Percentiles rank a stretch among this genome's conserved stretches.
These are phyloP conservation scores for Podila minutissima DNA, from an alignment of 192 early-diverging fungal species.

Conservation along the genomic window DNA sequence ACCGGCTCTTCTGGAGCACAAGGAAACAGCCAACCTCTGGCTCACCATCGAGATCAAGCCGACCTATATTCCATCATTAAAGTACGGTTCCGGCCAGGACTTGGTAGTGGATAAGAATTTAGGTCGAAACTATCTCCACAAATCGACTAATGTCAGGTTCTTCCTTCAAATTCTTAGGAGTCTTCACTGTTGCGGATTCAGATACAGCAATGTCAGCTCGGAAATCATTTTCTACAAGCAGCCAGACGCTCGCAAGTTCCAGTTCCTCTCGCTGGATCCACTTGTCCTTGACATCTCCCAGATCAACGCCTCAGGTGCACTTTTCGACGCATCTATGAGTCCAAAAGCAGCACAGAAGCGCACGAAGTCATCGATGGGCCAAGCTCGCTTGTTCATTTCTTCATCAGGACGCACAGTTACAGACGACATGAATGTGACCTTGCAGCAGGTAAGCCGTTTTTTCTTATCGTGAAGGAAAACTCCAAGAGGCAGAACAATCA, in stretches of 20 bases:
- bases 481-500: constrained; percentile 1
- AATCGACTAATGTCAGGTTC: not conserved
- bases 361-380: constrained; percentile 32
- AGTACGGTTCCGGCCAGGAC: constrained; percentile 7
- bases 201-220: constrained; percentile 51
- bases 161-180: constrained; percentile 6
- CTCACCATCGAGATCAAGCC: constrained; percentile 52
- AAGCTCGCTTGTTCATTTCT: constrained; percentile 20
- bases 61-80: constrained; percentile 52
- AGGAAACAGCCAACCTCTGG: constrained; percentile 52
- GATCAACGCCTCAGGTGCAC: constrained; percentile 35
- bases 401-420: constrained; percentile 38
- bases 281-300: constrained; percentile 72
- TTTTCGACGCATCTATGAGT: constrained; percentile 45
- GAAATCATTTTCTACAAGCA: constrained; percentile 68
- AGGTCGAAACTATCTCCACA: not conserved
- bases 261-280: constrained; percentile 75
- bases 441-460: constrained; percentile 63
- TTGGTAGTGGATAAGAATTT: not conserved
- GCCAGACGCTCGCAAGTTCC: constrained; percentile 65
- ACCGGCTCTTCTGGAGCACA: constrained; percentile 36
- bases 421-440: constrained; percentile 53
- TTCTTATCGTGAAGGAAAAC: not conserved
- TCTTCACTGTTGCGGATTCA: constrained; percentile 51
- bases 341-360: constrained; percentile 52